Conservation (phyloP, 345 rosid genomes). For the Arabis hirsuta region DNA sequence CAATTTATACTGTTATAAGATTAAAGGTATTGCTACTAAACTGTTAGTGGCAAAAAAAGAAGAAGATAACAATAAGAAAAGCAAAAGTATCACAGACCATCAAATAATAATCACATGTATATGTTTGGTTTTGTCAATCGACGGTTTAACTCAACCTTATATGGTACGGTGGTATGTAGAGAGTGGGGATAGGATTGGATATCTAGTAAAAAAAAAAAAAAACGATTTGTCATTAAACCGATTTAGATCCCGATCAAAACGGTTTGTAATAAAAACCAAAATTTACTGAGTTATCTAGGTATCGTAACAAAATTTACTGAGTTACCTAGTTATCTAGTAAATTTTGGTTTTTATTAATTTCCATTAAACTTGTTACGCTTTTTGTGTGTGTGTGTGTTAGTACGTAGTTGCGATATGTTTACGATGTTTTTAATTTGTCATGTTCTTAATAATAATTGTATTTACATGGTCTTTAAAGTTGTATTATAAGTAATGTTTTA, state of each 20-base stretch:
- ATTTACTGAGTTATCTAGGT: too few relatives aligned
- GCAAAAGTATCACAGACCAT: not conserved
- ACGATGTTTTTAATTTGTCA: not conserved
- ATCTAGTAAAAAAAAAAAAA: too few relatives aligned
- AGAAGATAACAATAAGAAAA: not conserved
- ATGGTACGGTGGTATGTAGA: too few relatives aligned
- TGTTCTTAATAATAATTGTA: not conserved
- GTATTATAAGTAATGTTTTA: slow-evolving; percentile 1
- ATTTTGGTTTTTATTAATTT: too few relatives aligned
- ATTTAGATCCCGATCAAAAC: too few relatives aligned
- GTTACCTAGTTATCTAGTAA: too few relatives aligned
- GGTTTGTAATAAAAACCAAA: too few relatives aligned
- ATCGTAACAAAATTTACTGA: too few relatives aligned
- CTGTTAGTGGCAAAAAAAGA: not conserved
- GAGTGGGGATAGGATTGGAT: too few relatives aligned
- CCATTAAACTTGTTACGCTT: too few relatives aligned
- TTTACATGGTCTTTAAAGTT: not conserved
- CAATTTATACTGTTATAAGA: not conserved
- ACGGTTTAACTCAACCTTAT: not conserved
- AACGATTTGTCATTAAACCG: too few relatives aligned
- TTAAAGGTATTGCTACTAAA: not conserved
- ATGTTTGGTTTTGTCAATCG: not conserved
- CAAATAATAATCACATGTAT: not conserved
- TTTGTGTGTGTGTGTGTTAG: too few relatives aligned
- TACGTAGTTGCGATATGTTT: not conserved